These are phyloP conservation scores for Paxillus ammoniavirescens DNA, from an alignment of 768 basidiomycete genomes.

Conservation along the genomic window DNA sequence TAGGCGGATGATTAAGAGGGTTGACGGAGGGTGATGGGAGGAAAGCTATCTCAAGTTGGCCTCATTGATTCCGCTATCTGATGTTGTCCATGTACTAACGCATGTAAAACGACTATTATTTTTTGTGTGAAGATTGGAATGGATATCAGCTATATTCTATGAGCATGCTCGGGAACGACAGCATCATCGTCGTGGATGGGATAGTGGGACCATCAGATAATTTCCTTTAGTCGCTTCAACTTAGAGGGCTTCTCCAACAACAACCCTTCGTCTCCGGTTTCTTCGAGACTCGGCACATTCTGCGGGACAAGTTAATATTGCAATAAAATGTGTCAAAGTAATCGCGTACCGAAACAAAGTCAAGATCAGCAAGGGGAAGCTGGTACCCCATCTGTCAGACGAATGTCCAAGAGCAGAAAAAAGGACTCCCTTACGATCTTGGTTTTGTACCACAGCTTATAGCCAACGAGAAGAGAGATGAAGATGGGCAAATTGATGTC, in stretches of 20 bases:
- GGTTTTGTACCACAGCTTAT: constrained; percentile 34
- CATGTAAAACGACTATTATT: too few species aligned
- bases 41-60: not conserved
- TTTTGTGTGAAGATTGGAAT: too few species aligned
- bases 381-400: not conserved
- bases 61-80: too few species aligned
- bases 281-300: constrained; percentile 68
- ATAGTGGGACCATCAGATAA: too few species aligned
- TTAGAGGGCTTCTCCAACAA: constrained; percentile 9
- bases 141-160: too few species aligned
- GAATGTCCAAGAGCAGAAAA: not conserved
- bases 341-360: constrained; percentile 60
- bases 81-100: too few species aligned
- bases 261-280: constrained; percentile 49
- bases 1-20: constrained; percentile 71
- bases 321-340: not conserved
- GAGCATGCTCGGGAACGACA: too few species aligned
- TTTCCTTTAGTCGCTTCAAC: not conserved
- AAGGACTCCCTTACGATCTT: constrained; percentile 15
- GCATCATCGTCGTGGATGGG: too few species aligned
- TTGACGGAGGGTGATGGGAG: constrained; percentile 41
- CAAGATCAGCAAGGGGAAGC: constrained; percentile 48
- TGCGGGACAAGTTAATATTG: constrained; percentile 20
- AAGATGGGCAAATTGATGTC: constrained; percentile 43
- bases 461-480: constrained; percentile 43